Conservation (phyloP, 352 stramenopile species). For the Phytophthora citrophthora region DNA sequence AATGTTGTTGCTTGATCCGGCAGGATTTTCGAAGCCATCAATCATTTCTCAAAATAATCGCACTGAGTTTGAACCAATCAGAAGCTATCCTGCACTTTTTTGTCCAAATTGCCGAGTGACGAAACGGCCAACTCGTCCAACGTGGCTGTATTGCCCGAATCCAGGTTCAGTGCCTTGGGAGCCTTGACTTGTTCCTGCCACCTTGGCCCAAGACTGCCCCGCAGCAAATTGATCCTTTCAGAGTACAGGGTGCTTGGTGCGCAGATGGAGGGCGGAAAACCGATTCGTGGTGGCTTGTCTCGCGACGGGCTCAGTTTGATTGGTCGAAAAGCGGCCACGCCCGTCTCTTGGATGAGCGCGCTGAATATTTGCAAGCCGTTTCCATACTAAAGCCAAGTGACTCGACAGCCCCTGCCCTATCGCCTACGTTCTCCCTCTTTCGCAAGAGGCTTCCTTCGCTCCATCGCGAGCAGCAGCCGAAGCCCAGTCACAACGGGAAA, state of each 20-base stretch:
- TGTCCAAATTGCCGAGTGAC: slow-evolving; percentile 5
- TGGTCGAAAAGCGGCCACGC: slow-evolving; percentile 10
- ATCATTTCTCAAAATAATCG: slow-evolving; percentile 28
- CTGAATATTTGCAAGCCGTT: slow-evolving; percentile 39
- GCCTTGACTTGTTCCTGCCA: background rate
- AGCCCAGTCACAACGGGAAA: slow-evolving; percentile 37
- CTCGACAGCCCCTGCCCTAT: slow-evolving; percentile 3
- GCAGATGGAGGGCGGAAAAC: slow-evolving; percentile 32
- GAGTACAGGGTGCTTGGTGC: slow-evolving; percentile 14
- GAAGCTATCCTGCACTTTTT: background rate
- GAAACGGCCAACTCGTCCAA: slow-evolving; percentile 4
- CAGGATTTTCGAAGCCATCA: slow-evolving; percentile 21
- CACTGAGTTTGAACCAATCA: slow-evolving; percentile 10
- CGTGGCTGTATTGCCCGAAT: background rate
- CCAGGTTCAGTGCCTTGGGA: background rate
- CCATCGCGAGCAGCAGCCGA: slow-evolving; percentile 2
- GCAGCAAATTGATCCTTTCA: slow-evolving; percentile 13
- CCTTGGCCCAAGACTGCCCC: background rate
- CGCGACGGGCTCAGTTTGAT: slow-evolving; percentile 7
- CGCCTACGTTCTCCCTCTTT: slow-evolving; percentile 23
- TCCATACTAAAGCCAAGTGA: slow-evolving; percentile 21
- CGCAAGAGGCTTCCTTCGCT: slow-evolving; percentile 20
- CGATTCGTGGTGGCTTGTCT: slow-evolving; percentile 26
- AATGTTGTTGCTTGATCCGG: background rate
- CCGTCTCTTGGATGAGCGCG: slow-evolving; percentile 16